Percentiles rank a stretch among this genome's conserved stretches.
Evolutionary conservation across 139 green algal genomes (phyloP).

Genomic region (Coccomyxa sp.): DNA sequence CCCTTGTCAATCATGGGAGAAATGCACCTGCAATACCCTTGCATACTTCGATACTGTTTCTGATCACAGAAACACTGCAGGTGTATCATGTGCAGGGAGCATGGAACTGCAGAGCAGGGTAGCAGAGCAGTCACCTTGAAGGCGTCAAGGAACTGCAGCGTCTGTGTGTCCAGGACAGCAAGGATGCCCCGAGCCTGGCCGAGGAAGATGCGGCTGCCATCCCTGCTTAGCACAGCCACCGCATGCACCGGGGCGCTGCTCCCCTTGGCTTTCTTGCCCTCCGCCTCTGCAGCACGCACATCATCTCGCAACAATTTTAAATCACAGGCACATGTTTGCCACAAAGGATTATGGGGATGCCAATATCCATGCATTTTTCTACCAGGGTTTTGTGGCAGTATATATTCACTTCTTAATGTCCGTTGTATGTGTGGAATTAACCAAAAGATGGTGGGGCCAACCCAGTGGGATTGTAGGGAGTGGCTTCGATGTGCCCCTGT

Average conservation of each 20-base stretch:
- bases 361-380: background rate
- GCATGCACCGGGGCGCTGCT: slow-evolving; percentile 5
- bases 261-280: slow-evolving; percentile 5
- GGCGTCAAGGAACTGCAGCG: slow-evolving; percentile 52
- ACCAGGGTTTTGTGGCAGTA: background rate
- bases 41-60: no score
- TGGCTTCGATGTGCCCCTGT: background rate
- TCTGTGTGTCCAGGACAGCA: slow-evolving; percentile 50
- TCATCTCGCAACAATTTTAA: background rate
- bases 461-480: slow-evolving; percentile 13
- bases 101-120: slow-evolving; percentile 22
- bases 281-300: slow-evolving; percentile 10
- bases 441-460: background rate
- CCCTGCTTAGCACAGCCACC: slow-evolving; percentile 47
- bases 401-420: no score
- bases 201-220: slow-evolving; percentile 41
- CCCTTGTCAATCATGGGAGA: no score
- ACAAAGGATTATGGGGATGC: background rate
- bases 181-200: slow-evolving; percentile 44
- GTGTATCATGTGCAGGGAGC: no score
- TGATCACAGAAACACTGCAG: no score
- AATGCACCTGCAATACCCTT: no score
- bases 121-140: slow-evolving; percentile 35
- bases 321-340: background rate
- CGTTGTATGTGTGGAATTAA: no score